Evolutionary conservation across 176 grass and related monocot species (phyloP).

Genomic region (Secale cereale): DNA sequence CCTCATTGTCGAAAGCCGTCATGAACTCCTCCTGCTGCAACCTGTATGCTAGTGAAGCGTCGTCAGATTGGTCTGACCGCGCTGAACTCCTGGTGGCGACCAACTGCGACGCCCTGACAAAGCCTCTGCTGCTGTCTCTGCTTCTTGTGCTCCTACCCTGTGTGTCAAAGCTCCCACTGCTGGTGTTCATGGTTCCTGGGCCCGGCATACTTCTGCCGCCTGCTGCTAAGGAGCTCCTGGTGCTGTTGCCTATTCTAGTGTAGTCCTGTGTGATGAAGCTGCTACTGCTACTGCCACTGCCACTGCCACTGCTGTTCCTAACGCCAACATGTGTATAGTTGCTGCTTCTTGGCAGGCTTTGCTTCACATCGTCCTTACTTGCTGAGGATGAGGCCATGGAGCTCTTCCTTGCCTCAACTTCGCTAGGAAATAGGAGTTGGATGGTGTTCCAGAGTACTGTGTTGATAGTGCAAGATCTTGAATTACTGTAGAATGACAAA

Average conservation of each 20-base stretch:
- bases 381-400: slow-evolving; percentile 22
- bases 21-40: slow-evolving; percentile 88
- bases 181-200: slow-evolving; percentile 17
- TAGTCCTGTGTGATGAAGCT: slow-evolving; percentile 15
- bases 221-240: slow-evolving; percentile 27
- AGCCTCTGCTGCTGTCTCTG: slow-evolving; percentile 25
- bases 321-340: slow-evolving; percentile 13
- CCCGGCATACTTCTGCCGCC: neutral
- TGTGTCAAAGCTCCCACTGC: slow-evolving; percentile 6
- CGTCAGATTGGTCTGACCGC: slow-evolving; percentile 47
- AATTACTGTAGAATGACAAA: slow-evolving; percentile 51
- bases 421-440: slow-evolving; percentile 79
- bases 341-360: slow-evolving; percentile 11
- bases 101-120: slow-evolving; percentile 44
- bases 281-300: neutral
- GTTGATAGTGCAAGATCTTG: slow-evolving; percentile 81
- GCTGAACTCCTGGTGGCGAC: neutral
- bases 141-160: neutral
- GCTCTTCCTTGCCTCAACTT: slow-evolving; percentile 63
- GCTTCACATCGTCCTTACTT: neutral
- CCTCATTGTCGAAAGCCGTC: slow-evolving; percentile 46
- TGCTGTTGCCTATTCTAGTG: slow-evolving; percentile 27
- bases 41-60: slow-evolving; percentile 70
- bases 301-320: neutral
- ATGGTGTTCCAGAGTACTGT: slow-evolving; percentile 96